Evolutionary conservation across 2,329 filamentous ascomycete species (phyloP), one percentile per base, ranked within the genome.

Genomic region (Myotisia sp.): DNA sequence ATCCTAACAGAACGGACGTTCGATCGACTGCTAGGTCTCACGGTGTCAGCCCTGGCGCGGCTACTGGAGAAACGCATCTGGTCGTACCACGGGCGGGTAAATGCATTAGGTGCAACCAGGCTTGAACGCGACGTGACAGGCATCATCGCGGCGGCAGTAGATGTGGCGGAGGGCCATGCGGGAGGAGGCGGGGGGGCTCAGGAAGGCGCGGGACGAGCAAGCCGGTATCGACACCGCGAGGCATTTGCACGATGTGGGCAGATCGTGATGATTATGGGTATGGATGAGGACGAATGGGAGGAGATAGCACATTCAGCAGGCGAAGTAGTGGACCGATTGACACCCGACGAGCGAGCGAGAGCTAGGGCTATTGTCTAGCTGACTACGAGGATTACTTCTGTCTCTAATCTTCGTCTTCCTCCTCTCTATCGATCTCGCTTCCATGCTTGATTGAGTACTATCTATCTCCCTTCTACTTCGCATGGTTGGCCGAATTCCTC

Each of bases 241-340:
- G 59, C 71, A 3, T 93, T 94, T 60, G 67, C 70, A 18, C 73
- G 76, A 48, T 81, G 80, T 38, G 68, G 70, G 39, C 84, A 94
- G 65, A 77, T 93, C 47, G 73, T 80, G 37, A 74, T 92, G 65
- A 74, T 93, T 10, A 76, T 87, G 52, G 87, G 86, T 46, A 92
- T 94, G 84, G 86, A 94, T 53, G 82, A 90, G 21, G 86, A 94
- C 38, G 87, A 94, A 58, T 93, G 85, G 81, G 81, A 87, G 30
- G 84, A 90, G 55, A 57, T 86, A 4, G 59, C 67, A 26, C 58
- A 64, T 20, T 66, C 62, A 22, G 58, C 56, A 21, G 53, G 59
- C 31, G 66, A 71, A 36, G 59, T 66, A 9, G 70, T 75, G 8
- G 76, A 71, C 32, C 79, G 71, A 7, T 74, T 90, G 50, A 66